Conservation (phyloP, 2,329 filamentous ascomycete genomes). For the Teratosphaeria epicoccoides region DNA sequence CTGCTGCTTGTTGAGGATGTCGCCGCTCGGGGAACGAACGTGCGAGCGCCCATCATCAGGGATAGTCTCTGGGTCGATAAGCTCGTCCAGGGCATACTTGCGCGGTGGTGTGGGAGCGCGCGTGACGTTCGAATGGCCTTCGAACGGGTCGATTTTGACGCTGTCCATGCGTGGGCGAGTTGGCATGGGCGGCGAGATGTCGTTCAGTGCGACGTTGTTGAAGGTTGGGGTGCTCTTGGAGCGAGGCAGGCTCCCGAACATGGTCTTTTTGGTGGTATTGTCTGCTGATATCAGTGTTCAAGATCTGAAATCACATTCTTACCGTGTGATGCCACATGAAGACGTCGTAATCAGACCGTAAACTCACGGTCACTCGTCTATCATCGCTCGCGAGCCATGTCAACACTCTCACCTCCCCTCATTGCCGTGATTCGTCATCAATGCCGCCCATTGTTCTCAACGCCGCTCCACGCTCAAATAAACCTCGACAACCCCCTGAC, state of each 20-base stretch:
- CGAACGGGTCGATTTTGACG: constrained; percentile 4
- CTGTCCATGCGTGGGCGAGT: neutral
- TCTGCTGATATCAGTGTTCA: neutral
- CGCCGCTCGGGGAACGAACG: constrained; percentile 24
- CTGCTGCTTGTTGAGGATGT: constrained; percentile 17
- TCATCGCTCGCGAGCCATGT: too few relatives aligned
- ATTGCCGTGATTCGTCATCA: neutral
- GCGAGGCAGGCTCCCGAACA: neutral
- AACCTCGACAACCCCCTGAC: too few relatives aligned
- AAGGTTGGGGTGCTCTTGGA: neutral
- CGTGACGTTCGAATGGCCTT: constrained; percentile 14
- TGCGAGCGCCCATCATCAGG: constrained; percentile 6
- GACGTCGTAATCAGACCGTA: neutral
- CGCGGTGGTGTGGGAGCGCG: constrained; percentile 13
- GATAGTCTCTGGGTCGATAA: constrained; percentile 20
- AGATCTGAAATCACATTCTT: neutral
- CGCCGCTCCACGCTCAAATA: too few relatives aligned
- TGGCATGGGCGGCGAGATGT: neutral
- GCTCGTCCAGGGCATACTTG: constrained; percentile 16
- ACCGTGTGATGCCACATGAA: neutral
- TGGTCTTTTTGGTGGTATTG: neutral
- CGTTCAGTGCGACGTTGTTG: neutral
- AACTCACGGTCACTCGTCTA: too few relatives aligned
- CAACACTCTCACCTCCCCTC: too few relatives aligned
- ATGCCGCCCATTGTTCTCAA: too few relatives aligned